These are phyloP conservation scores for Lentinula novae-zelandiae DNA, from an alignment of 1,284 basidiomycete species.

Conservation along the genomic window DNA sequence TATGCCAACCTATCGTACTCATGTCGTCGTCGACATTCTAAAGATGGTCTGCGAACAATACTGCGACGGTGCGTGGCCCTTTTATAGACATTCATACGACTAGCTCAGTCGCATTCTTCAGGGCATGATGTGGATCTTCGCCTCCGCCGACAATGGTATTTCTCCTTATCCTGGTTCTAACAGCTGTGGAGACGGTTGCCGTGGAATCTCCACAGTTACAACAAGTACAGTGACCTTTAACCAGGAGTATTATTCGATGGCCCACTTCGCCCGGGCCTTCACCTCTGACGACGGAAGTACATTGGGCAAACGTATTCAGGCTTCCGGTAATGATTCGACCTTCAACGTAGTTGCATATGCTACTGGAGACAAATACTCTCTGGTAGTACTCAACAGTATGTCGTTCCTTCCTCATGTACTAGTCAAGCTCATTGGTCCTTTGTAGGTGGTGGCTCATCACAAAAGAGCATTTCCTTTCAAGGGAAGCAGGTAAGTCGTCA, in stretches of 20 bases:
- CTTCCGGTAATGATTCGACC: not conserved
- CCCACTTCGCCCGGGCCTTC: constrained; percentile 9
- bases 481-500: not conserved
- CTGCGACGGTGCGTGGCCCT: not conserved
- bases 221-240: constrained; percentile 2
- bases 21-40: not conserved
- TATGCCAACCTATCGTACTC: not conserved
- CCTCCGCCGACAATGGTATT: constrained; percentile 40
- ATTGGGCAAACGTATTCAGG: constrained; percentile 4
- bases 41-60: constrained; percentile 8
- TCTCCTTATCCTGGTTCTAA: constrained; percentile 45
- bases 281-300: constrained; percentile 9
- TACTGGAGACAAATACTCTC: constrained; percentile 2
- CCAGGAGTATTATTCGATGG: constrained; percentile 14
- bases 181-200: constrained; percentile 23
- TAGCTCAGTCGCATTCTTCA: not conserved
- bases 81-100: too few relatives aligned
- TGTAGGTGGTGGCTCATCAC: not conserved
- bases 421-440: not conserved
- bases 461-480: not conserved
- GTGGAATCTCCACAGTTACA: constrained; percentile 4
- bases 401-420: not conserved
- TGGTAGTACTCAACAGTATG: constrained; percentile 12
- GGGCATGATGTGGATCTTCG: constrained; percentile 54
- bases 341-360: constrained; percentile 8